phyloP scores from a whole-genome alignment of 73 alveolate genomes.

The Tetrahymena malaccensis region DNA sequence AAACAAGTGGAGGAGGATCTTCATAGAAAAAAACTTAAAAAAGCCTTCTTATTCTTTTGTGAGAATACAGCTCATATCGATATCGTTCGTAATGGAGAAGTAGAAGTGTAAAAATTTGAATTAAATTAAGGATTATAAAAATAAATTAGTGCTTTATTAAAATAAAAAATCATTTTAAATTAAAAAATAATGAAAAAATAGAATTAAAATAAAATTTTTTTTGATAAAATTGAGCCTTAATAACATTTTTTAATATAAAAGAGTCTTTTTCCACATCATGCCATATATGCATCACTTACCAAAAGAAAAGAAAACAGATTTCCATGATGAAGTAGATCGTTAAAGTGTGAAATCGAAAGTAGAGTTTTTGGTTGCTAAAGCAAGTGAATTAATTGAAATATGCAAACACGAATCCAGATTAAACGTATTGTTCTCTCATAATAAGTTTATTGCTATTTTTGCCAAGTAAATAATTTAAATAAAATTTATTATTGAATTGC shows the following conservation, averaged over 20 bases:
- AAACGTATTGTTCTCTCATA: background rate
- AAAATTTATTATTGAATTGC: too few species aligned
- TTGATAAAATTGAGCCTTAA: too few species aligned
- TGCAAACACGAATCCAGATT: constrained; percentile 29
- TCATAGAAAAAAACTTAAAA: constrained; percentile 4
- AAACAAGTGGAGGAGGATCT: constrained; percentile 4
- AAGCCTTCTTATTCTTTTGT: constrained; percentile 27
- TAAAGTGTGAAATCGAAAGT: constrained; percentile 45
- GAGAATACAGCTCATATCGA: constrained; percentile 28
- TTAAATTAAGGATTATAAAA: background rate
- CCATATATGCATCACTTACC: constrained; percentile 34
- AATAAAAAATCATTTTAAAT: too few species aligned
- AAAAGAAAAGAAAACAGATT: constrained; percentile 35
- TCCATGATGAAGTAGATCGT: constrained; percentile 48
- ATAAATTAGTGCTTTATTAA: background rate
- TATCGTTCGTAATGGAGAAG: constrained; percentile 23
- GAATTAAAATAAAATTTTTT: too few species aligned
- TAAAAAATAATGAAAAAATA: too few species aligned
- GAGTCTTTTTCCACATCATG: constrained; percentile 29
- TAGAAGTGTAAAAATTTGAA: background rate
- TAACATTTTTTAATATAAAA: too few species aligned
- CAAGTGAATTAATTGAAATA: constrained; percentile 43
- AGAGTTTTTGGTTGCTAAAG: constrained; percentile 25
- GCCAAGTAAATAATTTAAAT: too few species aligned
- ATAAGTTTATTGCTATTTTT: background rate